Evolutionary conservation across 805 yeast genomes (phyloP), one percentile per base, ranked within the genome.

Genomic region (Torulaspora delbrueckii): DNA sequence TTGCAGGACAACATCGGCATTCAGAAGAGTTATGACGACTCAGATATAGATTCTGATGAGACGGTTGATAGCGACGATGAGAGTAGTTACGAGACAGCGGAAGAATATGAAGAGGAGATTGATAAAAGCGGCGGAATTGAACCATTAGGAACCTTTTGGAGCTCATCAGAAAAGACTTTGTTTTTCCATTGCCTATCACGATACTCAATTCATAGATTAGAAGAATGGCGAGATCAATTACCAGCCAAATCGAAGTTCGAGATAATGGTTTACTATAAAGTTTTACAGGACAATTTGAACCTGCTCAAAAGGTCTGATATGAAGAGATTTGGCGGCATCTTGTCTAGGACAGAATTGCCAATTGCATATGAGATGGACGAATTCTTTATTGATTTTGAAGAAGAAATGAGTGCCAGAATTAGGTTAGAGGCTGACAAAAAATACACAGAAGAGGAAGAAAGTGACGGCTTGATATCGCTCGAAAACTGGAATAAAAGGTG

Each of bases 291-390:
- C 8, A 63, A 57, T 42, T 34, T 62, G 26, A 10, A 36, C 5
- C 39, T 25, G 6, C 39, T 62, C 26, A 57, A 57, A 42, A 42
- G 45, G 6, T 37, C 42, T 5, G 42, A 46, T 28, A 46, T 45
- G 34, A 51, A 40, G 32, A 48, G 43, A n/a, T 46, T 52, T 18
- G 55, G 58, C 8, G 51, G 59, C 2, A 45, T 64, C 13, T 16
- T 59, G 14, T 42, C 50, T 10, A 39, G 57, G 24, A 44, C 18
- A 4, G 60, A 62, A n/a, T 42, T 59, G 3, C 67, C 67, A 2
- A 60, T 63, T 25, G 67, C 69, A 12, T 63, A 63, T 40, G 67
- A 65, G 36, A 56, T 65, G 60, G 58, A 54, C 44, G 65, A 62
- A 16, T 45, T 46, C 23, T 59, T 52, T 26, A 47, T 61, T 22